Evolutionary conservation across 805 yeast genomes (phyloP), one percentile per base, ranked within the genome.

Genomic region (Candida insectorum): DNA sequence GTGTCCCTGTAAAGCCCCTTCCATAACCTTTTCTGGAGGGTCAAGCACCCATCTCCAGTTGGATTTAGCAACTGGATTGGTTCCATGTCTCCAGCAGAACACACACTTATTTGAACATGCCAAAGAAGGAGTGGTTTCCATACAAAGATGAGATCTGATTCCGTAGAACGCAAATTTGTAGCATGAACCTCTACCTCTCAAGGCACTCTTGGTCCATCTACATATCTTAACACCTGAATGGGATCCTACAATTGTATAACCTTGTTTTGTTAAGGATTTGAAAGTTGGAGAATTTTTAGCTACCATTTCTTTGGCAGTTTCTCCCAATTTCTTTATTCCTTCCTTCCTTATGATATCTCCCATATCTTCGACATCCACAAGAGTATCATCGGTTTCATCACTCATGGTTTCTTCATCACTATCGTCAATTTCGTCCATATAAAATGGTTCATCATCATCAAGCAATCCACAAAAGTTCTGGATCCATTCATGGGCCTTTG

Each of bases 21-120:
- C 77, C 36, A 88, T 54, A 31, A 88, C 85, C 40, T 69, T 79
- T 46, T 85, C 89, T 0, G 97, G 96, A 14, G 82, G 80, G 57
- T 88, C 96, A 10, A 87, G 85, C 50, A 87, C 91, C 97, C 97
- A 88, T 50, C 96, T 69, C 97, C 97, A 88, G 42, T 65, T 66
- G 40, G 82, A 81, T 18, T 95, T 88, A 12, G 96, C 96, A 2
- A 89, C 96, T 0, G 97, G 97, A 52, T 88, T 89, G 2, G 96
- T 88, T 30, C 97, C 97, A 58, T 88, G 97, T 56, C 97, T 75
- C 97, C 97, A 88, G 62, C 97, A 88, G 53, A 88, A 88, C 4
- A 89, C 96, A 71, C 97, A 88, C 56, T 88, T 88, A 54, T 88
- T 88, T 4, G 96, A 86, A 58, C 97, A 88, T 6, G 96, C 91